A percentile compares a stretch with the other conserved stretches of the same genome.
Conservation (phyloP, 495 filamentous ascomycete species). For the Penicillium pancosmium region DNA sequence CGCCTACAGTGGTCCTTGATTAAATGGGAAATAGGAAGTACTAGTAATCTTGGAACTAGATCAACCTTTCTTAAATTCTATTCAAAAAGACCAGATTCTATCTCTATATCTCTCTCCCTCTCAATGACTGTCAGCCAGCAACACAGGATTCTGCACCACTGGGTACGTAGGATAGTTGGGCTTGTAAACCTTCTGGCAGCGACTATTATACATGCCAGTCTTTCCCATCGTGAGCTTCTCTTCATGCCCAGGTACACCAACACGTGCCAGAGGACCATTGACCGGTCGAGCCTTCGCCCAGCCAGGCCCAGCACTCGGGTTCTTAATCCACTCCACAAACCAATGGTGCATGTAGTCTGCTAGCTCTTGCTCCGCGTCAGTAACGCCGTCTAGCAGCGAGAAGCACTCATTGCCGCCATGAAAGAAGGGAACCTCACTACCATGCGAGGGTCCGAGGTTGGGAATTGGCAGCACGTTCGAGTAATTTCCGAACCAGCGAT, state of each 20-base stretch:
- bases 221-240: slow-evolving; percentile 19
- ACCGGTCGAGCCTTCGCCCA: slow-evolving; percentile 23
- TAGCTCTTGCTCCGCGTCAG: slow-evolving; percentile 23
- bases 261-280: slow-evolving; percentile 24
- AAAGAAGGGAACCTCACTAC: slow-evolving; percentile 34
- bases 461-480: slow-evolving; percentile 23
- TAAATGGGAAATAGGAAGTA: too few species aligned
- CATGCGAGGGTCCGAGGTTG: slow-evolving; percentile 26
- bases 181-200: slow-evolving; percentile 27
- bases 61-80: too few species aligned
- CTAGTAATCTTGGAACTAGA: too few species aligned
- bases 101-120: not conserved
- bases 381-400: slow-evolving; percentile 20
- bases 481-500: slow-evolving; percentile 33
- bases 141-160: slow-evolving; percentile 24
- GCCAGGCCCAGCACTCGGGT: slow-evolving; percentile 27
- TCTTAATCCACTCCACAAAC: slow-evolving; percentile 31
- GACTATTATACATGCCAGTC: slow-evolving; percentile 27
- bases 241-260: slow-evolving; percentile 29
- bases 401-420: slow-evolving; percentile 35
- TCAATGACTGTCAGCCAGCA: slow-evolving; percentile 10
- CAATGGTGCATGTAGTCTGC: slow-evolving; percentile 31
- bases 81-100: too few species aligned
- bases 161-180: slow-evolving; percentile 27
- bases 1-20: too few species aligned